A percentile compares a stretch with the other conserved stretches of the same genome.
phyloP scores from a whole-genome alignment of 805 yeast genomes.

The Tetrapisispora phaffii region DNA sequence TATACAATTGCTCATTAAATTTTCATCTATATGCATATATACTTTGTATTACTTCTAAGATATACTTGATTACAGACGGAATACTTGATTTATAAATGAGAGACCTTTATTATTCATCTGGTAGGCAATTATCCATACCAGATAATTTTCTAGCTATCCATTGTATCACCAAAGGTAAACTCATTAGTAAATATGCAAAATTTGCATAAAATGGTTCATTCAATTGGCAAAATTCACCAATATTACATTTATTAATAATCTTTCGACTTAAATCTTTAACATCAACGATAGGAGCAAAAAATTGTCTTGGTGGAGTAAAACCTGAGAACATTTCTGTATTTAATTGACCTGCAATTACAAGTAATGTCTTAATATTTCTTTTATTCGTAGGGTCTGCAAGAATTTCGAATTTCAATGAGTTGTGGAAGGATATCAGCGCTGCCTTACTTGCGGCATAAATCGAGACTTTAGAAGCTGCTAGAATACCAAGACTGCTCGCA shows the following conservation, averaged over 20 bases:
- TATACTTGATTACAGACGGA: not conserved
- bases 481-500: conserved; percentile 70
- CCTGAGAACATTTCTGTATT: conserved; percentile 67
- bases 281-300: conserved; percentile 70
- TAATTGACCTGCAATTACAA: conserved; percentile 79
- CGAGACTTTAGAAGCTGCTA: conserved; percentile 66
- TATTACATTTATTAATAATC: conserved; percentile 43
- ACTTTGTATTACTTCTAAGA: not conserved
- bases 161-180: conserved; percentile 53
- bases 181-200: conserved; percentile 56
- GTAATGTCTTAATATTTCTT: conserved; percentile 54
- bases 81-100: not conserved
- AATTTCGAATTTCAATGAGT: conserved; percentile 66
- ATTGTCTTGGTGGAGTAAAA: conserved; percentile 60
- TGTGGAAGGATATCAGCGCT: conserved; percentile 74
- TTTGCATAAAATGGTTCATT: conserved; percentile 66
- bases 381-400: conserved; percentile 27
- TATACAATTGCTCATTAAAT: not conserved
- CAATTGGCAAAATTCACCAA: conserved; percentile 63
- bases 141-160: conserved; percentile 38
- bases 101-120: conserved; percentile 9
- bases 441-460: conserved; percentile 85
- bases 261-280: conserved; percentile 46
- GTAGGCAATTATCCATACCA: conserved; percentile 53
- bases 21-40: not conserved